A percentile compares a stretch with the other conserved stretches of the same genome.
phyloP scores from a whole-genome alignment of 2,329 filamentous ascomycete genomes.

The Cercospora canescens region DNA sequence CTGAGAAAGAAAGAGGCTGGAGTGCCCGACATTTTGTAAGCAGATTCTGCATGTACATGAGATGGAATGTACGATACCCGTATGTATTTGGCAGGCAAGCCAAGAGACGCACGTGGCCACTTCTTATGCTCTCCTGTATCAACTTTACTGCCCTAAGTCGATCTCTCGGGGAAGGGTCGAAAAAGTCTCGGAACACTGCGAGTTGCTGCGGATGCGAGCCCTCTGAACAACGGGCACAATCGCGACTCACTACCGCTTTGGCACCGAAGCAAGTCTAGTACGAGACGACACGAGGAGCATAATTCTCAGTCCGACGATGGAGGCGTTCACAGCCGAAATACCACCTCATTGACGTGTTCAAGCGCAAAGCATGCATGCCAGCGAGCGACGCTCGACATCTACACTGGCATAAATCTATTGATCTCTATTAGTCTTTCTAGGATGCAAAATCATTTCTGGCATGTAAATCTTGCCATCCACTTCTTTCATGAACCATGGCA shows the following conservation, averaged over 20 bases:
- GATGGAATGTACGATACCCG: slow-evolving; percentile 17
- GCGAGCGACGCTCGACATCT: no score
- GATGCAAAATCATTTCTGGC: slow-evolving; percentile 42
- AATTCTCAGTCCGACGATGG: not conserved
- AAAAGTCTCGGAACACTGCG: not conserved
- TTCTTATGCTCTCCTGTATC: not conserved
- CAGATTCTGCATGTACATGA: not conserved
- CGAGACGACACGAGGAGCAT: not conserved
- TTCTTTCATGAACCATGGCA: slow-evolving; percentile 33
- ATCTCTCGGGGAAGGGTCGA: no score
- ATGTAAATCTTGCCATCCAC: slow-evolving; percentile 35
- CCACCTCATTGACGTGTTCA: not conserved
- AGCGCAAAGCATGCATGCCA: not conserved
- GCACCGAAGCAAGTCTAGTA: not conserved
- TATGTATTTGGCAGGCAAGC: slow-evolving; percentile 7
- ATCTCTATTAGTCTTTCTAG: slow-evolving; percentile 36
- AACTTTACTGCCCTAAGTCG: not conserved
- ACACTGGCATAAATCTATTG: not conserved
- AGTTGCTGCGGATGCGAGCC: not conserved
- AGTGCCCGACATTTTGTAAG: not conserved
- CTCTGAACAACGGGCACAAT: not conserved
- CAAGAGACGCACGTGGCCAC: not conserved
- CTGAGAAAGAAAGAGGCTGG: slow-evolving; percentile 6
- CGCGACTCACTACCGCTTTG: not conserved
- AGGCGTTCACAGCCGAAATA: not conserved